phyloP scores from a whole-genome alignment of 1,284 basidiomycete species.

The Cryptococcus sp. region DNA sequence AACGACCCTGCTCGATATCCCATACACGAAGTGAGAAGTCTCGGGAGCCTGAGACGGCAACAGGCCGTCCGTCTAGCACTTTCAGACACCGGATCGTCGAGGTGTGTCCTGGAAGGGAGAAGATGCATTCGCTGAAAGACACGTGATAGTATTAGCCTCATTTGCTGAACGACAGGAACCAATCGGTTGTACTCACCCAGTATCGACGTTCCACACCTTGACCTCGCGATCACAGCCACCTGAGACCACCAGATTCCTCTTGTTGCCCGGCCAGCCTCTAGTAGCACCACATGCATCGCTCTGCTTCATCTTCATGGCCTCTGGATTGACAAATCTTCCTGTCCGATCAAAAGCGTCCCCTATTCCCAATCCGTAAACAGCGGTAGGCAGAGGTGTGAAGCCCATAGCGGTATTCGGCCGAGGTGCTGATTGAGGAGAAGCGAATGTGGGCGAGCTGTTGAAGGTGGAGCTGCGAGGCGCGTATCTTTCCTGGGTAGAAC shows the following conservation, averaged over 20 bases:
- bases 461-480: conserved; percentile 9
- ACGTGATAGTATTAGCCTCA: background rate
- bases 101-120: conserved; percentile 78
- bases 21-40: conserved; percentile 87
- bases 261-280: conserved; percentile 64
- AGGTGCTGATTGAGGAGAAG: background rate
- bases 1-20: conserved; percentile 80
- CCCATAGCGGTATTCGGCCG: conserved; percentile 20
- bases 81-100: conserved; percentile 91
- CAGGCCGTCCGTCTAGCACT: conserved; percentile 80
- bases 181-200: conserved; percentile 63
- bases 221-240: conserved; percentile 90
- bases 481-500: conserved; percentile 9
- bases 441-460: conserved; percentile 18
- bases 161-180: background rate
- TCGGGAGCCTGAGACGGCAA: conserved; percentile 86
- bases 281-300: conserved; percentile 68
- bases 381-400: conserved; percentile 6
- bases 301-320: conserved; percentile 21
- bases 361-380: conserved; percentile 9
- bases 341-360: background rate
- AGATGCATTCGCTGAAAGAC: conserved; percentile 67
- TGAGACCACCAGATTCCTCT: conserved; percentile 74
- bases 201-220: conserved; percentile 85
- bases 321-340: background rate